Base-by-base conservation (phyloP, 306 rosid species). In the Senna siamea region DNA sequence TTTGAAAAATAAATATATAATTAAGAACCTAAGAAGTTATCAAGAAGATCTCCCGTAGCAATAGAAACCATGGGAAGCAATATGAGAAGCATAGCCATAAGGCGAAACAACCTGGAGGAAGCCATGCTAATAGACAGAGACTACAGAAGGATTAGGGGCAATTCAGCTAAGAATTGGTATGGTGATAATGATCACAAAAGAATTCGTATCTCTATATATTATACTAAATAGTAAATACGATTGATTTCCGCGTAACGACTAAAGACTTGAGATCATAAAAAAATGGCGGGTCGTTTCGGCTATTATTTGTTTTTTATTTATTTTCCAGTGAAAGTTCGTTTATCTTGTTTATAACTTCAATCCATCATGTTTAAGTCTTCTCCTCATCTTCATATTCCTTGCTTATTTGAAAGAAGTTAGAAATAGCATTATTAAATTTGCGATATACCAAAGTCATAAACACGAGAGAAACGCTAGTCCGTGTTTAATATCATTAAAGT, bases 21-120 rank as follows among this genome's bases (percentile, higher is more conserved):
- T 5, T 19, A 85, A 70, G 58, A 15, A 82, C 90, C 70, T 17
- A 78, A 60, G 19, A 84, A 0, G 34, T 67, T 76, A 79, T 61
- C 74, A 47, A n/a, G 0, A 22, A 35, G 0, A 61, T 47, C 11
- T 17, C 81, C 87, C 76, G 60, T 72, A 40, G 74, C 60, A 54
- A 30, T 72, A 40, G 74, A 54, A 54, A 30, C 20, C 48, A 75
- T 32, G 68, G 86, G 43, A 9, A 74, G 61, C 50, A 76, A 4
- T 64, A 79, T 32, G 38, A 83, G 78, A 71, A 75, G 13, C 47
- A 66, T 30, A 59, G 61, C 69, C 54, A 66, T 5, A 22, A 79
- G 22, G 18, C 68, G 75, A 59, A 86, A 52, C 13, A 78, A 70
- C 12, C 14, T 79, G 15, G 68, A 79, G 69, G 76, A 76, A 76